Base-by-base conservation (phyloP, 768 basidiomycete species). In the Boletellus ananas region DNA sequence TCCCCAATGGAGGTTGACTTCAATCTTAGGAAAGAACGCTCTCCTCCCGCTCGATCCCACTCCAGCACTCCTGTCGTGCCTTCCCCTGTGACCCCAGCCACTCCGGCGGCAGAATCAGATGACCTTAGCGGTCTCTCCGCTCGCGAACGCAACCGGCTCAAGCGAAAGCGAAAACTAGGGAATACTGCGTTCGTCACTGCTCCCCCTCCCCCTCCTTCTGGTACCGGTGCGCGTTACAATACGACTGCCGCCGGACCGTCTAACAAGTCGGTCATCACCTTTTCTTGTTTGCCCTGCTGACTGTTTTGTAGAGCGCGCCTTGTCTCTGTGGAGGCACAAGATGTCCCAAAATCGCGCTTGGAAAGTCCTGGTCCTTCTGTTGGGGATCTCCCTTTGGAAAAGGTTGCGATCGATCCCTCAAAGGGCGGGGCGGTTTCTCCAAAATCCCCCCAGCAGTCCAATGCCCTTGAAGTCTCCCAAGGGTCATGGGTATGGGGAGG, bases 151-250 rank as follows among this genome's bases (percentile, higher is more conserved):
- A 96, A 96, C 64, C 81, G 94, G 41, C 73, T 98, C 29, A 99
- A 99, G 68, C 80, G 96, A 25, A 98, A 98, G 65, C 87, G 94
- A 49, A 96, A 94, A 61, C 78, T 79, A 4, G 94, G 91, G 4
- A 90, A 87, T 61, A 73, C 84, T 29, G 89, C 87, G 1, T 91
- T 91, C 58, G 90, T 93, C 14, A 77, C 84, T 12, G 80, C 86
- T 2, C 84, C 83, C 4, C 72, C 76, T 6, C 72, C 75, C 14
- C 85, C 87, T 2, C 75, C 83, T 21, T 80, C 84, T 58, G 62
- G 69, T 41, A 58, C 80, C 0, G 78, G 80, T 31, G 69, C 85
- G 5, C 87, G 85, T 61, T 91, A 83, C 58, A 77, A 67, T 35
- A 64, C 84, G 6, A 71, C 84, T 14, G 67, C 86, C 7, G 69